Base-by-base conservation (phyloP, 805 yeast species). In the Myxozyma kluyveri region DNA sequence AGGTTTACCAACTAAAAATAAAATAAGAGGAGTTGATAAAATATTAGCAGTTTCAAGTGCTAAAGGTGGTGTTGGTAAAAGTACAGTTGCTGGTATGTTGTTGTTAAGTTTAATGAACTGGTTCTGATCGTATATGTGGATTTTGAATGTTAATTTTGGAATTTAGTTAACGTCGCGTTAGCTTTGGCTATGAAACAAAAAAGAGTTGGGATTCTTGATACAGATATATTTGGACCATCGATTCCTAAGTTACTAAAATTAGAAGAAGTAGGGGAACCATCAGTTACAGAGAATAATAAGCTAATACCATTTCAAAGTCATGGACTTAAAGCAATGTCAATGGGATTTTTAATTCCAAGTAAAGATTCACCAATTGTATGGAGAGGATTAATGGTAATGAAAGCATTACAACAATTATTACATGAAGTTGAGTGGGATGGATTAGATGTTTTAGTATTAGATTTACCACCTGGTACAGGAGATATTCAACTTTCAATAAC, bases 391-490 rank as follows among this genome's bases (percentile, higher is more conserved):
- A 81, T 88, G 81, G 90, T 88, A 19, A 88, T 85, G 80, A 88
- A 88, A 66, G 96, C 95, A 0, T 66, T 88, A 22, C 88, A 88
- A 61, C 96, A 88, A 63, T 73, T 88, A n/a, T 65, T 88, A 7
- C 88, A 84, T 61, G 95, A 88, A 49, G 95, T 88, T 1, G 78
- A 81, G 41, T 88, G 96, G 96, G 72, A 73, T 24, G 57, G 56
- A 9, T 65, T 87, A 40, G 95, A 88, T 64, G 75, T 81, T 21
- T 70, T 88, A 43, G 83, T 88, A 1, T 72, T 88, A 9, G 96
- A 88, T 61, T 78, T 88, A 86, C 96, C 96, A 0, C 96, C 96
- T 0, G 96, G 96, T 2, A 88, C 96, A 0, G 96, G 96, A 18
- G 96, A 88, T 65, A 83, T 86, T 0, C 96, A 88, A 63, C 72